These are phyloP conservation scores for Colletotrichum neosansevieriae DNA, from an alignment of 2,329 filamentous ascomycete species.

Conservation along the genomic window DNA sequence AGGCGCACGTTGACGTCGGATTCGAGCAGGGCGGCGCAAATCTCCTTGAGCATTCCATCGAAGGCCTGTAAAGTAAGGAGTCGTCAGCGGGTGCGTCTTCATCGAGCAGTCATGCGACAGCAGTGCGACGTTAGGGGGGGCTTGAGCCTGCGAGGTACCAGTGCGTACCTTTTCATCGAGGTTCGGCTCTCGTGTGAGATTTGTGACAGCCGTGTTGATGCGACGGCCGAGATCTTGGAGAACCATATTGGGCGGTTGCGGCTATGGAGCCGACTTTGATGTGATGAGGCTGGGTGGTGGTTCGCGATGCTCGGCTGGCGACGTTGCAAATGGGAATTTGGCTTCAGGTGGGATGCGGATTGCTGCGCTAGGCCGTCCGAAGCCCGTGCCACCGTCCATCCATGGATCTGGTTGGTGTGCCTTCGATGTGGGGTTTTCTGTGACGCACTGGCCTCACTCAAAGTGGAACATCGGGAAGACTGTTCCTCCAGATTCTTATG, in stretches of 20 bases:
- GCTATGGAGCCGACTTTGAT: slow-evolving; percentile 40
- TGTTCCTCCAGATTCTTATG: slow-evolving; percentile 12
- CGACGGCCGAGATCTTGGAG: slow-evolving; percentile 98
- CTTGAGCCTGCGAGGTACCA: not conserved
- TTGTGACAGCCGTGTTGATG: slow-evolving; percentile 95
- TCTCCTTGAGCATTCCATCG: slow-evolving; percentile 98
- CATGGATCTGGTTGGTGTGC: slow-evolving; percentile 18
- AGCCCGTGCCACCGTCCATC: slow-evolving; percentile 17
- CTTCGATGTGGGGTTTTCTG: slow-evolving; percentile 4
- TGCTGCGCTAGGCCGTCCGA: slow-evolving; percentile 27
- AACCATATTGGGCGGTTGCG: slow-evolving; percentile 75
- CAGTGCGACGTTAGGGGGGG: not conserved
- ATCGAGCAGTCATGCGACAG: not conserved
- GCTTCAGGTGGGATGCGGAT: slow-evolving; percentile 37
- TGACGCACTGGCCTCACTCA: not conserved
- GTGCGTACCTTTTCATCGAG: slow-evolving; percentile 89
- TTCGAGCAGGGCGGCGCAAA: slow-evolving; percentile 93
- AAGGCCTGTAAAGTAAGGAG: slow-evolving; percentile 73
- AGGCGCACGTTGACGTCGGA: slow-evolving; percentile 98
- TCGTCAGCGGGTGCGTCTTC: slow-evolving; percentile 3
- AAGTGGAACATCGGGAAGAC: slow-evolving; percentile 22
- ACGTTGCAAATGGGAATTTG: slow-evolving; percentile 41
- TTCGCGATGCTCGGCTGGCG: slow-evolving; percentile 30
- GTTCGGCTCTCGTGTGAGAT: slow-evolving; percentile 91
- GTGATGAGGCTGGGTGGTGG: slow-evolving; percentile 16